These are phyloP conservation scores for Lipomyces yamadae DNA, from an alignment of 805 yeast genomes.

Conservation along the genomic window DNA sequence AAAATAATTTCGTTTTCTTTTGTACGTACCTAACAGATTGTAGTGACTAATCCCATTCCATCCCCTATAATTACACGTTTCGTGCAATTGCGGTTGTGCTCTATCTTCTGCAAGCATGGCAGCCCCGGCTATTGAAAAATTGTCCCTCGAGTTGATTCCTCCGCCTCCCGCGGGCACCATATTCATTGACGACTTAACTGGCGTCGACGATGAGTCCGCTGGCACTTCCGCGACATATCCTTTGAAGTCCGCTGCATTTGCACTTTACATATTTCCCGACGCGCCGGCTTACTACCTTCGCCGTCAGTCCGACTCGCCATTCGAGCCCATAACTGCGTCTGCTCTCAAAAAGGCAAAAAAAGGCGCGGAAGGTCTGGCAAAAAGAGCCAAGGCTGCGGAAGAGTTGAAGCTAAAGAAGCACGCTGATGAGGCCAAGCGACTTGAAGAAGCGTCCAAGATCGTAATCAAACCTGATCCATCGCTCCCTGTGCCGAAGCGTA, in stretches of 20 bases:
- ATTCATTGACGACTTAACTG: constrained; percentile 71
- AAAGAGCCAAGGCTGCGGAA: constrained; percentile 68
- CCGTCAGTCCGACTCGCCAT: constrained; percentile 66
- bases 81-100: background rate
- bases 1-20: background rate
- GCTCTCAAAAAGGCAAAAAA: constrained; percentile 96
- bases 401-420: constrained; percentile 58
- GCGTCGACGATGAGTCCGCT: constrained; percentile 63
- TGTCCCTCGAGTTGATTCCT: constrained; percentile 16
- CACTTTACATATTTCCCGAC: constrained; percentile 57
- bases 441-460: constrained; percentile 80
- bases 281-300: constrained; percentile 54
- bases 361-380: constrained; percentile 89
- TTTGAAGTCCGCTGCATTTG: constrained; percentile 82
- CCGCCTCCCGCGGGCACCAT: constrained; percentile 31
- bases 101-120: background rate
- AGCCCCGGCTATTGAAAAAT: background rate
- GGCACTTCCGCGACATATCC: constrained; percentile 62
- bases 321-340: constrained; percentile 79
- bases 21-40: too few species aligned
- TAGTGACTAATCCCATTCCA: background rate
- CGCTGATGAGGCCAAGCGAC: constrained; percentile 72
- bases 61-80: background rate
- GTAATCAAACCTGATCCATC: constrained; percentile 72
- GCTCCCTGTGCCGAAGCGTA: constrained; percentile 68